These are phyloP conservation scores for Calonectria montana DNA, from an alignment of 2,329 filamentous ascomycete genomes.

Conservation along the genomic window DNA sequence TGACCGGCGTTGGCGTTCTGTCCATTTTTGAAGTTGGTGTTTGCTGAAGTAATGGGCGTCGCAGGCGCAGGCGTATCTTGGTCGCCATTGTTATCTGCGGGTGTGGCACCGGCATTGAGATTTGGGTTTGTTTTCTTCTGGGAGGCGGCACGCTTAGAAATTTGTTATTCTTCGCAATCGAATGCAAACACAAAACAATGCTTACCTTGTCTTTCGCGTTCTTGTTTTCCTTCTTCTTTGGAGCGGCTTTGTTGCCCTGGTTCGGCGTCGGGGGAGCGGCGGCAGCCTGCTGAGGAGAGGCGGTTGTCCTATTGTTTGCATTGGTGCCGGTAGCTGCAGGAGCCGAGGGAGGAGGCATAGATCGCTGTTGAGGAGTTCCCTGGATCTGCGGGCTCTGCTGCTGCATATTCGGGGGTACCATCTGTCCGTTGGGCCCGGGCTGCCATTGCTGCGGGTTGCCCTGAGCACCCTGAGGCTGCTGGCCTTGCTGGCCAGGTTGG, in stretches of 20 bases:
- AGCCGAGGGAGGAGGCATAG: slow-evolving; percentile 75
- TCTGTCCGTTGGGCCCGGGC: slow-evolving; percentile 54
- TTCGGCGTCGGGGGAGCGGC: slow-evolving; percentile 81
- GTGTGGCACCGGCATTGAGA: slow-evolving; percentile 62
- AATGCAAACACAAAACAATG: slow-evolving; percentile 9
- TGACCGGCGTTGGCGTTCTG: slow-evolving; percentile 46
- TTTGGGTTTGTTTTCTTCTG: slow-evolving; percentile 74
- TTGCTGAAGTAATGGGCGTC: slow-evolving; percentile 72
- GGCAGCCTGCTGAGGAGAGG: slow-evolving; percentile 71
- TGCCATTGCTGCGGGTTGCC: slow-evolving; percentile 54
- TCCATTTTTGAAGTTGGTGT: slow-evolving; percentile 56
- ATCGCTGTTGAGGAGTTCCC: slow-evolving; percentile 78
- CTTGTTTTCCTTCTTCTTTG: slow-evolving; percentile 81
- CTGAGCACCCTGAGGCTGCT: slow-evolving; percentile 45
- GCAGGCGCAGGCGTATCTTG: slow-evolving; percentile 70
- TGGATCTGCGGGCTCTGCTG: slow-evolving; percentile 62
- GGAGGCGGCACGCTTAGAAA: slow-evolving; percentile 58
- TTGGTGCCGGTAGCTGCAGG: slow-evolving; percentile 60
- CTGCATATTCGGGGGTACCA: slow-evolving; percentile 54
- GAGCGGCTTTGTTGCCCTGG: slow-evolving; percentile 77
- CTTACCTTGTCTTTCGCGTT: slow-evolving; percentile 76
- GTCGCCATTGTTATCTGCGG: slow-evolving; percentile 67
- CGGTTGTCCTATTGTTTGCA: slow-evolving; percentile 66
- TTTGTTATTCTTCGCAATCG: slow-evolving; percentile 26
- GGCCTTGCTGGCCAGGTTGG: slow-evolving; percentile 50